Evolutionary conservation across 1,284 basidiomycete species (phyloP), one percentile per base, ranked within the genome.

Genomic region (Trichosporon ovoides): DNA sequence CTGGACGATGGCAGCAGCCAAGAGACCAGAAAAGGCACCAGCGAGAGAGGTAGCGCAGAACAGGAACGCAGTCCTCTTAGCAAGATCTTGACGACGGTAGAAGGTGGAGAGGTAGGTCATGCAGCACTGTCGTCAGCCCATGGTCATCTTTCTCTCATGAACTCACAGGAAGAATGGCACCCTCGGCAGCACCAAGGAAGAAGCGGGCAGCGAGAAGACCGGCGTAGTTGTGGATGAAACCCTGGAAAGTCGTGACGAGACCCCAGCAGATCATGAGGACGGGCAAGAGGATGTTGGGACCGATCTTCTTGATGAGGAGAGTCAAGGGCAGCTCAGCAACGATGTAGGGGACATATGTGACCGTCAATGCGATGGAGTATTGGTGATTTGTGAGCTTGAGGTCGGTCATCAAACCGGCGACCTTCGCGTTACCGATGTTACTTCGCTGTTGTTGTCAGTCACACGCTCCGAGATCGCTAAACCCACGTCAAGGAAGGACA

Each of bases 161-260:
- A 53, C 52, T 33, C 22, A 56, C 84, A 2, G 85, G 85, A 16
- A 87, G 80, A n/a, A 87, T 77, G 18, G 85, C 85, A 43, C 85
- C 85, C 77, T 87, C 86, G 62, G 82, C 85, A 0, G 85, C 66
- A 3, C 85, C 86, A 18, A 88, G 80, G 67, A 83, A 82, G 64
- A 87, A 76, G 3, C 86, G 80, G 22, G 86, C 81, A 0, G 82
- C 83, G 19, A 87, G 57, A 1, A 87, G 76, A 16, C 85, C 84
- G 10, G 73, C 78, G 66, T 83, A 87, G 64, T 79, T 84, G 37
- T 80, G 70, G 11, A 79, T 81, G 50, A 86, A 72, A 12, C 82
- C 81, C 43, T 82, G 84, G 58, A 86, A 71, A 1, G 81, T 85
- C 2, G 84, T 85, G 3, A 85, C 82, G 9, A 81, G 71, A 9